Evolutionary conservation across 2,329 filamentous ascomycete species (phyloP).

Genomic region (Colletotrichum sojae): DNA sequence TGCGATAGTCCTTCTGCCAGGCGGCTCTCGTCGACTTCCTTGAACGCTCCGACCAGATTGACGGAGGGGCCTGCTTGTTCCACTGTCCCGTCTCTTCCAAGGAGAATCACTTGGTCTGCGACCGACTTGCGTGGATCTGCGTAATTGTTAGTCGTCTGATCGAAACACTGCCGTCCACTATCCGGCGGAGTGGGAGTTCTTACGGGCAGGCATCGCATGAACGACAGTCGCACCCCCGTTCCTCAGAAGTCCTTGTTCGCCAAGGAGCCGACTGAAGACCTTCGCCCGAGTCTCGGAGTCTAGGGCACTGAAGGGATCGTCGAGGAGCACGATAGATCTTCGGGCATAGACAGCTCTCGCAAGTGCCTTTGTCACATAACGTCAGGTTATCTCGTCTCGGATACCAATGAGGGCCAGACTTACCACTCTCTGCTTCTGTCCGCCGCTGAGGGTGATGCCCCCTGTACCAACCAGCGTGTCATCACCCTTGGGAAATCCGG

Average conservation of each 20-base stretch:
- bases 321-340: conserved; percentile 4
- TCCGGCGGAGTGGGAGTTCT: neutral
- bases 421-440: conserved; percentile 46
- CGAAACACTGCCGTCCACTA: too few species aligned
- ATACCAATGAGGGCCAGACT: neutral
- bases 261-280: conserved; percentile 41
- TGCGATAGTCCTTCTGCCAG: too few species aligned
- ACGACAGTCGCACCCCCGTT: conserved; percentile 41
- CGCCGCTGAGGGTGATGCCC: conserved; percentile 42
- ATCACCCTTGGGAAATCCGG: conserved; percentile 41
- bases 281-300: conserved; percentile 32
- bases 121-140: neutral
- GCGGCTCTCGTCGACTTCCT: too few species aligned
- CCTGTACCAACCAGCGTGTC: conserved; percentile 36
- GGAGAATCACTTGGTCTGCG: conserved; percentile 11
- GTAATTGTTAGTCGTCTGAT: too few species aligned
- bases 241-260: conserved; percentile 39
- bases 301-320: conserved; percentile 32
- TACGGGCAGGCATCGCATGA: conserved; percentile 14
- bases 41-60: too few species aligned
- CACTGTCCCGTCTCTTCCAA: neutral
- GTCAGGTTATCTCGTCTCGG: neutral
- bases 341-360: conserved; percentile 26
- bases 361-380: conserved; percentile 17
- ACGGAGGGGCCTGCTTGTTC: conserved; percentile 8